phyloP scores from a whole-genome alignment of 2,329 filamentous ascomycete genomes.

The Claviceps pusilla region DNA sequence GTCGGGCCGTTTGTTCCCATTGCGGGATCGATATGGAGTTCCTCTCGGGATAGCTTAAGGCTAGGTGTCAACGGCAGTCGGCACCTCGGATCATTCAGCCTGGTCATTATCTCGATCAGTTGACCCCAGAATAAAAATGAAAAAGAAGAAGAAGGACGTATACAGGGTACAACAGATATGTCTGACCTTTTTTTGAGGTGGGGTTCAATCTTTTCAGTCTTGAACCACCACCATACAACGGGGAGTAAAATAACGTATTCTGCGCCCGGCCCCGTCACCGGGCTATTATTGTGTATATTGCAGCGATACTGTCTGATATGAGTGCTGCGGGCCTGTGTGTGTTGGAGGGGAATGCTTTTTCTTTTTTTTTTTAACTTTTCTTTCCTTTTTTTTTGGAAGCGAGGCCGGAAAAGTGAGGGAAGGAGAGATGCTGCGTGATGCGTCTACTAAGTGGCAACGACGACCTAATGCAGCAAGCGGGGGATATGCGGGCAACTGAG shows the following conservation, averaged over 20 bases:
- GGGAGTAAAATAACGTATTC: slow-evolving; percentile 2
- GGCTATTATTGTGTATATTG: not conserved
- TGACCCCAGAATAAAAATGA: not conserved
- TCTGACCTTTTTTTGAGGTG: slow-evolving; percentile 3
- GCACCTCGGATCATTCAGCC: slow-evolving; percentile 11
- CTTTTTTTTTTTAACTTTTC: too few relatives aligned
- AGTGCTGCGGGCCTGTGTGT: slow-evolving; percentile 1
- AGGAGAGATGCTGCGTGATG: not conserved
- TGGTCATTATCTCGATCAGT: slow-evolving; percentile 13
- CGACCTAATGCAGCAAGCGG: not conserved
- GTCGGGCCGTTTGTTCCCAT: slow-evolving; percentile 21
- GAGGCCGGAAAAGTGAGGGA: slow-evolving; percentile 1
- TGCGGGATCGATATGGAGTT: slow-evolving; percentile 11
- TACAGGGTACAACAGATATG: slow-evolving; percentile 3
- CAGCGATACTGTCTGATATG: slow-evolving; percentile 2
- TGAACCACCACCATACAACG: not conserved
- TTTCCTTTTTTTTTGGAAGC: not conserved
- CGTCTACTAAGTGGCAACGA: not conserved
- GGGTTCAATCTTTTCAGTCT: not conserved
- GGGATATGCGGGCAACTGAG: not conserved
- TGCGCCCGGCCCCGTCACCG: slow-evolving; percentile 1
- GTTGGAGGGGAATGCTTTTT: not conserved
- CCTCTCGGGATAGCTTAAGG: slow-evolving; percentile 20
- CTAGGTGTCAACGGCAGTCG: slow-evolving; percentile 26
- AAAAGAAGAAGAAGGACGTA: not conserved